Evolutionary conservation across 1,139 yeast species (phyloP).

Genomic region (Sugiyamaella xylanicola): DNA sequence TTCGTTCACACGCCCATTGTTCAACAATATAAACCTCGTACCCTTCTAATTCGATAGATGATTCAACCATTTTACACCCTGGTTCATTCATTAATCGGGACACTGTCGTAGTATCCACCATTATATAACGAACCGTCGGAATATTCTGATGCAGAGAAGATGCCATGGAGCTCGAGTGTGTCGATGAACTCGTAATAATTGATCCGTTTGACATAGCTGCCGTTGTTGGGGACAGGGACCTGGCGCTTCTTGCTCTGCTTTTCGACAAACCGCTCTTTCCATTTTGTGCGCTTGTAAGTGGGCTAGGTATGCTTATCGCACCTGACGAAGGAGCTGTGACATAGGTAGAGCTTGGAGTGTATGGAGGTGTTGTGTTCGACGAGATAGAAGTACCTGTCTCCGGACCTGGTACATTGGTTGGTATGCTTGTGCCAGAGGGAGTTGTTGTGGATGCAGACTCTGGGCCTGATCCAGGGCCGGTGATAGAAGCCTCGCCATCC

Average conservation of each 20-base stretch:
- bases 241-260: conserved; percentile 4
- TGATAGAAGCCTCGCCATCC: neutral
- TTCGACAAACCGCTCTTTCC: neutral
- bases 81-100: conserved; percentile 26
- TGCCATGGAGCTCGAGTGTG: neutral
- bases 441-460: neutral
- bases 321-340: neutral
- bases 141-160: neutral
- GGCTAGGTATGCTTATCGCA: neutral
- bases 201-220: neutral
- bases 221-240: conserved; percentile 3
- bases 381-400: too few species aligned
- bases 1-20: conserved; percentile 85
- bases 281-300: neutral
- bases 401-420: too few species aligned
- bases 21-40: conserved; percentile 89
- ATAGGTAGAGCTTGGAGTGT: neutral
- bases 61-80: conserved; percentile 26
- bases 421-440: neutral
- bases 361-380: neutral
- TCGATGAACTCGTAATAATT: neutral
- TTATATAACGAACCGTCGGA: conserved; percentile 22
- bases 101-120: conserved; percentile 30
- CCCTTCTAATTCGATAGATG: conserved; percentile 48
- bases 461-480: neutral